Evolutionary conservation across 768 basidiomycete genomes (phyloP).

Genomic region (Suillus variegatus): DNA sequence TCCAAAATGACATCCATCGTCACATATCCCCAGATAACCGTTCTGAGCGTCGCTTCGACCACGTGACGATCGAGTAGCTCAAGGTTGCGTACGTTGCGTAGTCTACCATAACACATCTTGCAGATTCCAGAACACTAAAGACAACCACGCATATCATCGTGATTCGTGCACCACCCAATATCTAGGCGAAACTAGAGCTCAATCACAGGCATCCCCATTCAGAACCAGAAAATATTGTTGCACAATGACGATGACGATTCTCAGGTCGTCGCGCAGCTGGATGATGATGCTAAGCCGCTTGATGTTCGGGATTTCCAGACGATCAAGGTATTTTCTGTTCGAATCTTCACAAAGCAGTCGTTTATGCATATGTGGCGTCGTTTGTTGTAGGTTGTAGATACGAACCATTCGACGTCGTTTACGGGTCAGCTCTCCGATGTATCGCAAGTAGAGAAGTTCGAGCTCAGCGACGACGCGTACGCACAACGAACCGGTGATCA

Average conservation of each 20-base stretch:
- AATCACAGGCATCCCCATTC: slow-evolving; percentile 87
- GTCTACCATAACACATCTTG: slow-evolving; percentile 8
- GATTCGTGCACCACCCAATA: not conserved
- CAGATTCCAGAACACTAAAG: slow-evolving; percentile 13
- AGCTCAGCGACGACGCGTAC: slow-evolving; percentile 81
- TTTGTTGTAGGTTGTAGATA: slow-evolving; percentile 61
- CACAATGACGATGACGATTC: slow-evolving; percentile 57
- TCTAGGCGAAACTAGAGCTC: slow-evolving; percentile 76
- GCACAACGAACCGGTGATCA: slow-evolving; percentile 69
- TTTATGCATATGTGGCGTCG: slow-evolving; percentile 3
- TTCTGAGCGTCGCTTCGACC: slow-evolving; percentile 72
- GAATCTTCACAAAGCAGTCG: not conserved
- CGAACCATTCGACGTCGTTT: slow-evolving; percentile 70
- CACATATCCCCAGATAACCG: slow-evolving; percentile 82
- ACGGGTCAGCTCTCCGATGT: slow-evolving; percentile 87
- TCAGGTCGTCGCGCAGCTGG: slow-evolving; percentile 52
- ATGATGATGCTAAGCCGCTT: slow-evolving; percentile 67
- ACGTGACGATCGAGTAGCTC: slow-evolving; percentile 72
- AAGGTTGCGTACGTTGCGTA: slow-evolving; percentile 54
- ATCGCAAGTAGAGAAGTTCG: slow-evolving; percentile 90
- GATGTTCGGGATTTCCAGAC: slow-evolving; percentile 77
- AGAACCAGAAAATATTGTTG: slow-evolving; percentile 69
- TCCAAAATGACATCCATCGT: slow-evolving; percentile 49
- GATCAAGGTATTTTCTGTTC: slow-evolving; percentile 55
- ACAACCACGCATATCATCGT: not conserved